A percentile compares a stretch with the other conserved stretches of the same genome.
Evolutionary conservation across 331 rosid species (phyloP).

Genomic region (Phaseolus coccineus): DNA sequence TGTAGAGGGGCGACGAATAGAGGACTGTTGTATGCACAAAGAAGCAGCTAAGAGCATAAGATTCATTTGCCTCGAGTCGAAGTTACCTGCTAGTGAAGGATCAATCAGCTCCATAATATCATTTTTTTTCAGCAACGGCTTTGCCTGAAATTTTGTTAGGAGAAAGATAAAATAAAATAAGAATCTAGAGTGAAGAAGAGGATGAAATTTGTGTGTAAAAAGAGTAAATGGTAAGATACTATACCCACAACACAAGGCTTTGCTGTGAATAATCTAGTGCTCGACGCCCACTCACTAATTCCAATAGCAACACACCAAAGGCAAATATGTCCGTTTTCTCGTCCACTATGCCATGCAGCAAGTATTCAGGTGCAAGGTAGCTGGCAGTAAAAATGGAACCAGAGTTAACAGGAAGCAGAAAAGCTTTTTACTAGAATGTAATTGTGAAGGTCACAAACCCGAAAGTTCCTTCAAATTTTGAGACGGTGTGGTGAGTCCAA

Average conservation of each 20-base stretch:
- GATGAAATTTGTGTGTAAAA: background rate
- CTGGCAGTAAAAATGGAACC: conserved; percentile 48
- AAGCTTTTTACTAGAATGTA: background rate
- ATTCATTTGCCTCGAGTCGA: conserved; percentile 61
- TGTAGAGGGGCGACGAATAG: conserved; percentile 86
- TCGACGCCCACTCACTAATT: conserved; percentile 89
- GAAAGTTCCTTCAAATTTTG: conserved; percentile 96
- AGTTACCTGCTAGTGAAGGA: conserved; percentile 63
- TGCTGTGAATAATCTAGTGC: conserved; percentile 96
- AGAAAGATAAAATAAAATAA: background rate
- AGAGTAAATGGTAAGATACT: conserved; percentile 13
- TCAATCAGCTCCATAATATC: conserved; percentile 65
- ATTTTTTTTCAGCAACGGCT: conserved; percentile 82
- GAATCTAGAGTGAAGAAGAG: background rate
- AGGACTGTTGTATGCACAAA: conserved; percentile 80
- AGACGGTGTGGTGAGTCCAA: conserved; percentile 89
- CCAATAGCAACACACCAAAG: conserved; percentile 87
- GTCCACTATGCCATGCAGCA: conserved; percentile 92
- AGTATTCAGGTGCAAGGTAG: conserved; percentile 93
- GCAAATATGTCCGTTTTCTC: conserved; percentile 97
- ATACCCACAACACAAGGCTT: conserved; percentile 97
- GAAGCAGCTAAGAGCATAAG: conserved; percentile 80
- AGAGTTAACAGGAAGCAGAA: background rate
- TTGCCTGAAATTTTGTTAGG: conserved; percentile 63
- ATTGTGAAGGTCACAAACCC: conserved; percentile 65